phyloP scores from a whole-genome alignment of 2,329 filamentous ascomycete species.

The Calonectria montana region DNA sequence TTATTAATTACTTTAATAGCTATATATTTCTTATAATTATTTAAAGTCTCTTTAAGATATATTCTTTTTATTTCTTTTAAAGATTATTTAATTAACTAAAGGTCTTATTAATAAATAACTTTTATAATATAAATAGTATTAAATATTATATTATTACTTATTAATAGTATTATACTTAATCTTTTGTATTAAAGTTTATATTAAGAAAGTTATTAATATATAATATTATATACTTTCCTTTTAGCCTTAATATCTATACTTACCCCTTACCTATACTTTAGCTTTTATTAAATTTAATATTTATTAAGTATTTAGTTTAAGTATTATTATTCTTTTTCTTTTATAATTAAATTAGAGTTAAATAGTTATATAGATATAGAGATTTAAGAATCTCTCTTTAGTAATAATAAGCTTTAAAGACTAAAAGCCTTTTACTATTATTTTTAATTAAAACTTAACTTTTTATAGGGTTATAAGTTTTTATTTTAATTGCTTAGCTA shows the following conservation, averaged over 20 bases:
- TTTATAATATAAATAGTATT: background rate
- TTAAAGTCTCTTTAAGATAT: background rate
- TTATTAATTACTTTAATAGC: background rate
- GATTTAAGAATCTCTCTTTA: background rate
- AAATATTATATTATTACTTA: background rate
- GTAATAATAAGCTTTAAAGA: conserved; percentile 9
- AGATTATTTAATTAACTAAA: background rate
- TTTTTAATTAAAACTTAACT: background rate
- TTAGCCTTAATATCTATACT: background rate
- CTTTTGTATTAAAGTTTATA: background rate
- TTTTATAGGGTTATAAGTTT: background rate
- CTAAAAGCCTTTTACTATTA: background rate
- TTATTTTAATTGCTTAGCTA: background rate
- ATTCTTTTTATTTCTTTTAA: background rate
- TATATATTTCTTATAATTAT: background rate
- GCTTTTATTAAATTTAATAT: background rate
- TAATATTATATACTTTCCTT: background rate
- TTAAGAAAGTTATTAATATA: background rate
- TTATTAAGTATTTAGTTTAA: background rate
- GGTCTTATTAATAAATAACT: background rate
- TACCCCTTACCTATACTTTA: background rate
- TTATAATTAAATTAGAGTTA: background rate
- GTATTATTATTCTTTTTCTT: background rate
- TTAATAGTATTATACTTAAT: background rate
- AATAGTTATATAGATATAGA: conserved; percentile 12